These are phyloP conservation scores for Sparassis latifolia DNA, from an alignment of 1,284 basidiomycete species.

Conservation along the genomic window DNA sequence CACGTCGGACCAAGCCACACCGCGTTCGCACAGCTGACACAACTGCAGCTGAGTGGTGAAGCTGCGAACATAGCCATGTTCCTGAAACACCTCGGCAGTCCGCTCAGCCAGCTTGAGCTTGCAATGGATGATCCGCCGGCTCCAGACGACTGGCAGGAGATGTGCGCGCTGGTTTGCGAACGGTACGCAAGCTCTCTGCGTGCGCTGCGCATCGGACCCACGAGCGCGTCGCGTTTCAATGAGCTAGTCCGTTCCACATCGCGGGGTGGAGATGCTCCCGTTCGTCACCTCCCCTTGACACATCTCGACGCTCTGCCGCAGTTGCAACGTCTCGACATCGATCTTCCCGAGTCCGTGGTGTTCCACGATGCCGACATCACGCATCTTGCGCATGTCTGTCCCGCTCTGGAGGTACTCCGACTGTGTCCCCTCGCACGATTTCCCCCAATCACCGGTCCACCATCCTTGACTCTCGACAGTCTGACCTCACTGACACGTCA, in stretches of 20 bases:
- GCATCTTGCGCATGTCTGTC: conserved; percentile 51
- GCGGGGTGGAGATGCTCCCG: conserved; percentile 39
- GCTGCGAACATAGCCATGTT: conserved; percentile 62
- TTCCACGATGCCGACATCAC: conserved; percentile 55
- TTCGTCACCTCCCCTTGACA: conserved; percentile 51
- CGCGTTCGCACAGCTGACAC: conserved; percentile 51
- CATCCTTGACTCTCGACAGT: conserved; percentile 39
- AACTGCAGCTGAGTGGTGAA: conserved; percentile 61
- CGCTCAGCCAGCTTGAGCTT: conserved; percentile 57
- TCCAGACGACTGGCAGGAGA: conserved; percentile 63
- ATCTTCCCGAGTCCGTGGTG: conserved; percentile 66
- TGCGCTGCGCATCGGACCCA: conserved; percentile 53
- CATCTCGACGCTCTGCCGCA: conserved; percentile 46
- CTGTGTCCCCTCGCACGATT: conserved; percentile 65
- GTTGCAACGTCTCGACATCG: conserved; percentile 58
- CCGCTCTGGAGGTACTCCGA: conserved; percentile 56
- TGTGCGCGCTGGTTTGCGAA: conserved; percentile 55
- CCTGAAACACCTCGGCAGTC: conserved; percentile 56
- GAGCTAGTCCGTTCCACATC: conserved; percentile 64
- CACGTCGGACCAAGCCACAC: conserved; percentile 34
- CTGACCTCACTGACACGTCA: conserved; percentile 48
- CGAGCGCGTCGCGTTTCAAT: conserved; percentile 53
- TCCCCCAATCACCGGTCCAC: conserved; percentile 42
- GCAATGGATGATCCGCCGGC: conserved; percentile 72
- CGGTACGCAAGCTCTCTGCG: conserved; percentile 53